Percentiles rank a stretch among this genome's conserved stretches.
Conservation (phyloP, 176 grass and related monocot species). For the Microstegium vimineum region DNA sequence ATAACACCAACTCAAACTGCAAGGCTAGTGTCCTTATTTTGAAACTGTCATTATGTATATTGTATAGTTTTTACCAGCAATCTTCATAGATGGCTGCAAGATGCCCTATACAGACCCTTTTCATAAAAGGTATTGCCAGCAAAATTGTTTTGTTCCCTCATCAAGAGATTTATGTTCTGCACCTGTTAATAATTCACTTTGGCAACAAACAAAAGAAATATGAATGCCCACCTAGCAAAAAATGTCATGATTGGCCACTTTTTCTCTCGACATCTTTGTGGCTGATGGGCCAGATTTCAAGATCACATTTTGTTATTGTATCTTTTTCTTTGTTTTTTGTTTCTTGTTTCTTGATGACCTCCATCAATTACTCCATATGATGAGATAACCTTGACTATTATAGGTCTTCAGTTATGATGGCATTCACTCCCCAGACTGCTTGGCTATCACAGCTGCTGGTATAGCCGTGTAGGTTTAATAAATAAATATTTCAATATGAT, state of each 20-base stretch:
- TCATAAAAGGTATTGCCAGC: not conserved
- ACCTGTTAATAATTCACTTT: not conserved
- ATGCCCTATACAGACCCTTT: not conserved
- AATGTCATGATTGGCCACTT: not conserved
- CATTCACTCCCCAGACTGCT: slow-evolving; percentile 91
- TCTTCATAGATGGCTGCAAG: not conserved
- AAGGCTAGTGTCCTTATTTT: not conserved
- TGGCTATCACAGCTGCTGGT: slow-evolving; percentile 96
- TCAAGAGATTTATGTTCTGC: not conserved
- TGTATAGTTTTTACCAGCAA: not conserved
- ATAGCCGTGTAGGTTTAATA: slow-evolving; percentile 84
- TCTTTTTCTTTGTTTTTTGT: not conserved
- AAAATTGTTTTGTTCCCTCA: not conserved
- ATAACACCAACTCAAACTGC: not conserved
- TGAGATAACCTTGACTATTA: slow-evolving; percentile 19
- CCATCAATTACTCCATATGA: slow-evolving; percentile 12
- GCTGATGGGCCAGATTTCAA: not conserved
- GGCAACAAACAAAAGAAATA: not conserved
- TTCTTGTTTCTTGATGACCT: not conserved
- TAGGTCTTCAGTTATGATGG: slow-evolving; percentile 99
- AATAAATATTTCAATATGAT: slow-evolving; percentile 4
- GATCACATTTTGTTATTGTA: not conserved
- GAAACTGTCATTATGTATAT: not conserved
- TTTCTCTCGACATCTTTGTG: not conserved
- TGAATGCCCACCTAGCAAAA: not conserved